Percentiles rank a stretch among this genome's conserved stretches.
These are phyloP conservation scores for Dentipellis sp. DNA, from an alignment of 768 basidiomycete species.

Conservation along the genomic window DNA sequence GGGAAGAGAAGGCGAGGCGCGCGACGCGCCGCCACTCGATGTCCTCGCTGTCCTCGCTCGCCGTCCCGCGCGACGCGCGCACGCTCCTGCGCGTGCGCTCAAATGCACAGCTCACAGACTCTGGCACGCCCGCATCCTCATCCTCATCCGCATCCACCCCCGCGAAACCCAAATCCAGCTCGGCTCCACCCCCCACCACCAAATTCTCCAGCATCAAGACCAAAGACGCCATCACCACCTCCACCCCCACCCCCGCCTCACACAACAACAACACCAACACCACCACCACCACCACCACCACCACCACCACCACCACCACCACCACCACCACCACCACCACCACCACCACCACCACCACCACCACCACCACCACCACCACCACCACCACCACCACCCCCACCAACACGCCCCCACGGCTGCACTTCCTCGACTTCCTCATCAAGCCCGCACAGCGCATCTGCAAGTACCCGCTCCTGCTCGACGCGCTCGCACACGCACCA, in stretches of 20 bases:
- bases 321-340: background rate
- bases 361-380: background rate
- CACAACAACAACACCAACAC: no score
- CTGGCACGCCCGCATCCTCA: background rate
- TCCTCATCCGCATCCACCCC: background rate
- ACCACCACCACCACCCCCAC: background rate
- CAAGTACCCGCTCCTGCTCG: conserved; percentile 87
- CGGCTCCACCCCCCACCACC: background rate
- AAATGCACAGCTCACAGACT: background rate
- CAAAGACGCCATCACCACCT: background rate
- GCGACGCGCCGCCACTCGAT: conserved; percentile 16
- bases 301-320: background rate
- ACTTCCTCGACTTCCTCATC: conserved; percentile 85
- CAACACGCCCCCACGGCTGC: conserved; percentile 30
- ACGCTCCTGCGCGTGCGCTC: background rate
- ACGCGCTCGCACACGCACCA: conserved; percentile 38
- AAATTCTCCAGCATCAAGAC: background rate
- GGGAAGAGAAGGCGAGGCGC: background rate
- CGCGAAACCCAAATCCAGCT: no score
- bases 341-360: background rate
- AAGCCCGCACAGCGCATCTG: conserved; percentile 96
- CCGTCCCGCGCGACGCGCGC: background rate
- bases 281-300: no score
- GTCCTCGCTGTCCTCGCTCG: conserved; percentile 6
- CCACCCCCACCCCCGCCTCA: background rate